Conservation (phyloP, 1,139 yeast species). For the Lodderomyces beijingensis region DNA sequence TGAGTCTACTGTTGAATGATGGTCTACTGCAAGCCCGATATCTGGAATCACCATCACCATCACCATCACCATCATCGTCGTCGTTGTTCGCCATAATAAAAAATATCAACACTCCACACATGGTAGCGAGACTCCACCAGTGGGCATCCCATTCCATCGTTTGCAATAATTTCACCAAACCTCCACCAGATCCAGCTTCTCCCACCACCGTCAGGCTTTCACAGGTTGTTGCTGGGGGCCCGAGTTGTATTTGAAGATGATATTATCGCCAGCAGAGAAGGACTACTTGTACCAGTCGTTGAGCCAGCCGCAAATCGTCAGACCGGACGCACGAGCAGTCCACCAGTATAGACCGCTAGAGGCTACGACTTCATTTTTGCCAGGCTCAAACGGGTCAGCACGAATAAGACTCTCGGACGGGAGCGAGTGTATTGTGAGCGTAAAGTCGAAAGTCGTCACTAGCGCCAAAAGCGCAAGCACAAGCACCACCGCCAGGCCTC, state of each 20-base stretch:
- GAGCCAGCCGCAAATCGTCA: conserved; percentile 53
- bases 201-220: too few species aligned
- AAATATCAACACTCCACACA: too few species aligned
- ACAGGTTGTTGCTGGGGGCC: too few species aligned
- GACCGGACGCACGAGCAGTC: conserved; percentile 77
- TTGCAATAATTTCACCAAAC: too few species aligned
- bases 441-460: conserved; percentile 79
- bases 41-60: too few species aligned
- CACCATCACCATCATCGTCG: too few species aligned
- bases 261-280: conserved; percentile 82
- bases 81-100: too few species aligned
- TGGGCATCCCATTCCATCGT: too few species aligned
- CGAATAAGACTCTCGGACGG: conserved; percentile 84
- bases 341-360: conserved; percentile 83
- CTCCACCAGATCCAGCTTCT: too few species aligned
- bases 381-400: conserved; percentile 89
- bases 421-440: conserved; percentile 85
- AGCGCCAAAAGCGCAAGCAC: conserved; percentile 21
- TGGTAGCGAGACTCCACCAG: too few species aligned
- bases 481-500: conserved; percentile 11
- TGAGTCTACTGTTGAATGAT: too few species aligned
- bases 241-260: conserved; percentile 32
- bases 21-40: too few species aligned
- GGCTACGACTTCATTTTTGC: conserved; percentile 74
- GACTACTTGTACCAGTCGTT: conserved; percentile 76